Evolutionary conservation across 192 early-diverging fungal genomes (phyloP).

Genomic region (Backusella australiensis): DNA sequence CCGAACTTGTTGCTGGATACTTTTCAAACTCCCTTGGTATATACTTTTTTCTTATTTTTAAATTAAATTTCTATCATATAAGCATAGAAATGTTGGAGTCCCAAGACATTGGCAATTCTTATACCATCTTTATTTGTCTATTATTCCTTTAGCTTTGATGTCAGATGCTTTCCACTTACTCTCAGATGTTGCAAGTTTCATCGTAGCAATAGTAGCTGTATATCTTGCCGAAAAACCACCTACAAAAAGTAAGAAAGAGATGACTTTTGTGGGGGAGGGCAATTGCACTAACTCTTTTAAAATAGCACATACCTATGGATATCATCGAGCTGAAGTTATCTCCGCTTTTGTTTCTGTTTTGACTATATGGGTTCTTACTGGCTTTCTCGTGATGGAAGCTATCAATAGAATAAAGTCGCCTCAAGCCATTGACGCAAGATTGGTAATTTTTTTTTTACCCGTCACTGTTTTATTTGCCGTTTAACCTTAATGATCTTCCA

Average conservation of each 20-base stretch:
- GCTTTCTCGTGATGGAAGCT: conserved; percentile 65
- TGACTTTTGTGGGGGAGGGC: too few species aligned
- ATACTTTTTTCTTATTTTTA: neutral
- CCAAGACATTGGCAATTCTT: neutral
- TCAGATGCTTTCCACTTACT: conserved; percentile 76
- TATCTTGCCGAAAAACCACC: conserved; percentile 62
- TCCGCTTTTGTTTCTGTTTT: conserved; percentile 74
- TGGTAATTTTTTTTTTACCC: conserved; percentile 25
- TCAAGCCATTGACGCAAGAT: conserved; percentile 58
- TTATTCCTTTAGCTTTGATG: conserved; percentile 58
- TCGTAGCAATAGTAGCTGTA: conserved; percentile 65
- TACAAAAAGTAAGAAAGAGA: conserved; percentile 41
- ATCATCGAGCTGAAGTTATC: conserved; percentile 76
- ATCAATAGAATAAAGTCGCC: conserved; percentile 63
- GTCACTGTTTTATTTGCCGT: neutral
- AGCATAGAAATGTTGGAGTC: too few species aligned
- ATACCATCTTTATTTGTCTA: neutral
- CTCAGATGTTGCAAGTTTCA: conserved; percentile 69
- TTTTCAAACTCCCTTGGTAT: conserved; percentile 50
- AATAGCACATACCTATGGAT: conserved; percentile 67
- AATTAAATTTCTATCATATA: neutral
- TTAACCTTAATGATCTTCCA: neutral
- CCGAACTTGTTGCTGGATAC: conserved; percentile 62
- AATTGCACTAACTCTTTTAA: neutral
- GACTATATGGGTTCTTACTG: conserved; percentile 75